Percentiles rank a stretch among this genome's conserved stretches.
Conservation (phyloP, 805 yeast genomes). For the Zygosaccharomyces bailii region DNA sequence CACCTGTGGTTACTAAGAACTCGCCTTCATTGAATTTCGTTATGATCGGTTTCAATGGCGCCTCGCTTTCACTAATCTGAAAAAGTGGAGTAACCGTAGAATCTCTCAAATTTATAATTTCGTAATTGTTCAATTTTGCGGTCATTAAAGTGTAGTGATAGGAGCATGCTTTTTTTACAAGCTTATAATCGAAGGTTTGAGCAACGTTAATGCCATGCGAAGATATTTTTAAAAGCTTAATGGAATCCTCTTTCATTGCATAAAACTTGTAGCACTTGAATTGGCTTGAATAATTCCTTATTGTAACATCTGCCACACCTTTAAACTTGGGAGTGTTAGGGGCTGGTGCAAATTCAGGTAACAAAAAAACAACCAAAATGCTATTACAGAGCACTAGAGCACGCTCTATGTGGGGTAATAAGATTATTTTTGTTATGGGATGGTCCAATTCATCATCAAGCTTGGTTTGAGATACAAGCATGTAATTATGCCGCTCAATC, state of each 20-base stretch:
- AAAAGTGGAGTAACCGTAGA: constrained; percentile 25
- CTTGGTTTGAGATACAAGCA: constrained; percentile 32
- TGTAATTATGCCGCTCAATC: constrained; percentile 30
- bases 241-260: constrained; percentile 15
- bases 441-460: constrained; percentile 18
- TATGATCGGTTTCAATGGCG: constrained; percentile 26
- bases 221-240: constrained; percentile 16
- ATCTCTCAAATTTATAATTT: constrained; percentile 23
- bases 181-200: constrained; percentile 16
- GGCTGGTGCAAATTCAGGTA: constrained; percentile 37
- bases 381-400: constrained; percentile 28
- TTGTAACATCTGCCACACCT: constrained; percentile 22
- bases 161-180: constrained; percentile 17
- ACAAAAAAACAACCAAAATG: constrained; percentile 24
- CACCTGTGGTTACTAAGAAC: constrained; percentile 33
- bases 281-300: constrained; percentile 17
- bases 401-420: constrained; percentile 31
- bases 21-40: constrained; percentile 17
- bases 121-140: constrained; percentile 26
- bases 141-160: constrained; percentile 23
- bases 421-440: constrained; percentile 27
- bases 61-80: constrained; percentile 28
- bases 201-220: constrained; percentile 10
- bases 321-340: constrained; percentile 24
- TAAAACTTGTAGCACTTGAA: constrained; percentile 20